A percentile compares a stretch with the other conserved stretches of the same genome.
phyloP scores from a whole-genome alignment of 345 rosid species.

The Durio zibethinus region DNA sequence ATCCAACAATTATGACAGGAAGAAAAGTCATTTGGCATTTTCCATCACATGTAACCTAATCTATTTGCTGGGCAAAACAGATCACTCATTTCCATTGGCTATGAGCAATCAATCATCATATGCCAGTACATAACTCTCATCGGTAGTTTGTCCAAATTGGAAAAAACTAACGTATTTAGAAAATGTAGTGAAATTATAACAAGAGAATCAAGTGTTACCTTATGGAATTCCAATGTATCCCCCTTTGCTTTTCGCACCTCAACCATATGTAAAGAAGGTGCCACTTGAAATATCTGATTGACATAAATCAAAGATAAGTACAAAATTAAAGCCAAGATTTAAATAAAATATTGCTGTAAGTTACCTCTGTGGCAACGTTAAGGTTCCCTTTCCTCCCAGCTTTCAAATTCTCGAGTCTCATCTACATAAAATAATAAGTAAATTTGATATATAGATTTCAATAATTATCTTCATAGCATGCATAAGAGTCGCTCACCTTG shows the following conservation, averaged over 20 bases:
- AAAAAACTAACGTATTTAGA: background rate
- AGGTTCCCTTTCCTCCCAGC: constrained; percentile 97
- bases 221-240: constrained; percentile 92
- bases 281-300: constrained; percentile 82
- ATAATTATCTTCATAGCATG: background rate
- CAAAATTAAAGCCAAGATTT: background rate
- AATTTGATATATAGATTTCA: background rate
- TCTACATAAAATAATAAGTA: constrained; percentile 30
- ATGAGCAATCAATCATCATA: background rate
- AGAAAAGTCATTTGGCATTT: background rate
- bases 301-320: background rate
- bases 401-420: constrained; percentile 85
- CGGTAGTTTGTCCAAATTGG: background rate
- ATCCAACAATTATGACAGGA: background rate
- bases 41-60: background rate
- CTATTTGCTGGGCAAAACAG: background rate
- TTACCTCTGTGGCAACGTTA: constrained; percentile 83
- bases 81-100: background rate
- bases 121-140: background rate
- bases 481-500: constrained; percentile 45
- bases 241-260: constrained; percentile 93
- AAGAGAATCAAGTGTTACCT: constrained; percentile 38
- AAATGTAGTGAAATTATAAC: background rate
- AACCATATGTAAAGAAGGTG: constrained; percentile 93
- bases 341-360: background rate